Conservation (phyloP, 495 filamentous ascomycete species). For the Penicillium egyptiacum region DNA sequence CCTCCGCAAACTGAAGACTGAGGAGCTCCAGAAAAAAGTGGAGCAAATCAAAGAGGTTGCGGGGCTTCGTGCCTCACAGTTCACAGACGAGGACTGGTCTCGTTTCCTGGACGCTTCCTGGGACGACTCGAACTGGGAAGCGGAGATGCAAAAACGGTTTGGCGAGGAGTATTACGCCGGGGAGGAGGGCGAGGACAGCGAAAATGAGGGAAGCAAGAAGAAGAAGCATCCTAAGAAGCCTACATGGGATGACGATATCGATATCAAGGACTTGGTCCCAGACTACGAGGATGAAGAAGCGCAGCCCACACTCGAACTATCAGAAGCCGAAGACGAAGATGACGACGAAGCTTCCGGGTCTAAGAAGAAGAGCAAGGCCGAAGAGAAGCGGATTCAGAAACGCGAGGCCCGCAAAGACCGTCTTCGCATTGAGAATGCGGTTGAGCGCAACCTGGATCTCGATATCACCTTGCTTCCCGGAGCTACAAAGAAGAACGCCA, state of each 20-base stretch:
- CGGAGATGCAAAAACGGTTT: conserved; percentile 83
- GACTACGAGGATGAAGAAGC: conserved; percentile 71
- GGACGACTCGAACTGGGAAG: conserved; percentile 83
- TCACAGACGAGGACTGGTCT: conserved; percentile 74
- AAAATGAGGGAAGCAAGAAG: conserved; percentile 52
- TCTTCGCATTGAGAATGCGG: conserved; percentile 79
- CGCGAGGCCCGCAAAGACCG: conserved; percentile 73
- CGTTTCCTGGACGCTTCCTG: conserved; percentile 81
- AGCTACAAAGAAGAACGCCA: conserved; percentile 53
- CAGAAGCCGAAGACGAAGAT: conserved; percentile 52
- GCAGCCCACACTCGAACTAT: conserved; percentile 53
- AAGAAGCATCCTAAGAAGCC: conserved; percentile 81
- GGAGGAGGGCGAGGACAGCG: conserved; percentile 50
- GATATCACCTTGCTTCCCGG: conserved; percentile 59
- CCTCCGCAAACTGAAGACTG: conserved; percentile 80
- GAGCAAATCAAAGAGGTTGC: conserved; percentile 82
- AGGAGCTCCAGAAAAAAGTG: conserved; percentile 81
- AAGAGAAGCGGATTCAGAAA: conserved; percentile 69
- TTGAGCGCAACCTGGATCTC: conserved; percentile 77
- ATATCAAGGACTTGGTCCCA: conserved; percentile 87
- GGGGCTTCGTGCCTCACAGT: conserved; percentile 64
- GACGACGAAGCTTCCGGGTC: conserved; percentile 48
- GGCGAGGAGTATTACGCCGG: conserved; percentile 79
- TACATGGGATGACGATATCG: conserved; percentile 94
- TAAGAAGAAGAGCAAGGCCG: conserved; percentile 60